phyloP scores from a whole-genome alignment of 345 rosid genomes.

The Eucalyptus fibrosa region DNA sequence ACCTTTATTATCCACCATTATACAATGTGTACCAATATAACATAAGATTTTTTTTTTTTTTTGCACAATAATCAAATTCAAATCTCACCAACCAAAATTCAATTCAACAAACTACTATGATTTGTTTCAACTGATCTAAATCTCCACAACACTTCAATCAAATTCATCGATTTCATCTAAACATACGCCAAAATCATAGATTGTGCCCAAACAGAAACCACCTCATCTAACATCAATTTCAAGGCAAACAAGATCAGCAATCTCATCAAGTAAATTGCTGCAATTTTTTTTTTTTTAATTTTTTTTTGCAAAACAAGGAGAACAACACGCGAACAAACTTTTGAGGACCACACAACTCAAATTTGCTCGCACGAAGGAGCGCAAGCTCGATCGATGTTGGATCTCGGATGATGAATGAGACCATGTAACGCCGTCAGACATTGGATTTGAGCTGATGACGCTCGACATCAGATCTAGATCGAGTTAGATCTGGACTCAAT shows the following conservation, averaged over 20 bases:
- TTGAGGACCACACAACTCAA: background rate
- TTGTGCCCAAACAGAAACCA: too few species aligned
- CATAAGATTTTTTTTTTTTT: background rate
- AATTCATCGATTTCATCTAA: too few species aligned
- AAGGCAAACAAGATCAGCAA: accelerated
- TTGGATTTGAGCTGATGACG: accelerated
- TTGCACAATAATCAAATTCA: background rate
- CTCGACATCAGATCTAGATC: accelerated
- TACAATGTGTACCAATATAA: background rate
- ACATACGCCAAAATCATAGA: too few species aligned
- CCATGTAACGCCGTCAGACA: accelerated
- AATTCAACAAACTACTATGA: background rate
- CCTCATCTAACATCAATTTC: background rate
- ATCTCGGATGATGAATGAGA: background rate
- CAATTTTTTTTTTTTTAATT: background rate
- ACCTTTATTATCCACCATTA: background rate
- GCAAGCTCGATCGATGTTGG: background rate
- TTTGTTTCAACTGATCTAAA: too few species aligned
- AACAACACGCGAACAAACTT: background rate
- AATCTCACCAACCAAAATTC: background rate
- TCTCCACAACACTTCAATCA: too few species aligned
- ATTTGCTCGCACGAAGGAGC: accelerated
- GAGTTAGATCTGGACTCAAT: accelerated
- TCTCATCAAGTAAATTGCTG: background rate
- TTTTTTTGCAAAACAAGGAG: background rate